phyloP scores from a whole-genome alignment of 441 rosid species.

The Kokia cookei region DNA sequence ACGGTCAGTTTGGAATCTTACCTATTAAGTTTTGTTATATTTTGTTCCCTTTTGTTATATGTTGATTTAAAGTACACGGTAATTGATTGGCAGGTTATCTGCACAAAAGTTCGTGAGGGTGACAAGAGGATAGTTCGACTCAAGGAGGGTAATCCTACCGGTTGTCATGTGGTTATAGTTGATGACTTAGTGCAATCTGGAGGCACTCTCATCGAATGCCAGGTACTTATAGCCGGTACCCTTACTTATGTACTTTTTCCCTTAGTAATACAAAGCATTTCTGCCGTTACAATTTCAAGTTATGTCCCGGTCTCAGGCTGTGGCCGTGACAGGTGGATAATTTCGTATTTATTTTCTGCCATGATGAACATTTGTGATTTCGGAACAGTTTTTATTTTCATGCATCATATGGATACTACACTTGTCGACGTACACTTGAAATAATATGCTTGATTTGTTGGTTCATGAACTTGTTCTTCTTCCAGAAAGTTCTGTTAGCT shows the following conservation, averaged over 20 bases:
- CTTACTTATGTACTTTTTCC: not conserved
- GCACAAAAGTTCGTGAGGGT: constrained; percentile 94
- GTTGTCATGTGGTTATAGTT: constrained; percentile 89
- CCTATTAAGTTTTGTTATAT: not conserved
- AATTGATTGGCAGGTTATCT: constrained; percentile 66
- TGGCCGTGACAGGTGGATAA: not conserved
- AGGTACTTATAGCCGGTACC: constrained; percentile 36
- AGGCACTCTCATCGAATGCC: constrained; percentile 96
- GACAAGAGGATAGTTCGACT: constrained; percentile 89
- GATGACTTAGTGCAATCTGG: constrained; percentile 98
- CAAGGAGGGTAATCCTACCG: constrained; percentile 90
- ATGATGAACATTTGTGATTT: not conserved
- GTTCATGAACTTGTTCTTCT: not conserved
- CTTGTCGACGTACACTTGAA: not conserved
- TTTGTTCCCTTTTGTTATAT: not conserved
- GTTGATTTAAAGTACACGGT: constrained; percentile 5
- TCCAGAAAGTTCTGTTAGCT: constrained; percentile 86
- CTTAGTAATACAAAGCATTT: not conserved
- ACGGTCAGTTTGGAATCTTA: constrained; percentile 39
- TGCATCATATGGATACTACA: not conserved
- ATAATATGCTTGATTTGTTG: not conserved
- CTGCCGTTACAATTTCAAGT: not conserved
- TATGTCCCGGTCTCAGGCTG: not conserved
- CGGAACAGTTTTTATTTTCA: too few relatives aligned
- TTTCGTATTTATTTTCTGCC: not conserved